Evolutionary conservation across 2,329 filamentous ascomycete species (phyloP), one percentile per base, ranked within the genome.

Genomic region (Pyricularia sp.): DNA sequence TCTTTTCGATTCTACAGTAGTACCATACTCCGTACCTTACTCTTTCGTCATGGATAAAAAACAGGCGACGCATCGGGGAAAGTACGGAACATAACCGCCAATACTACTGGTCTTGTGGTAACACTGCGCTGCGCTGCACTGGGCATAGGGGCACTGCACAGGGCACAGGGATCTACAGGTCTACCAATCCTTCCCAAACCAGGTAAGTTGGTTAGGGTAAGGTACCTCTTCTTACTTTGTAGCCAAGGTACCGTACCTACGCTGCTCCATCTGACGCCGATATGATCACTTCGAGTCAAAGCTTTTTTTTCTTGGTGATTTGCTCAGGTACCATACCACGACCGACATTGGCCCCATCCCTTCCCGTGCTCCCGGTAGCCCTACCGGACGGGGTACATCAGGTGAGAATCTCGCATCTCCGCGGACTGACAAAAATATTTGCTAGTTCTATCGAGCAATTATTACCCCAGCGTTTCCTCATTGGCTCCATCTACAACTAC

Each of bases 401-500:
- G 36, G 14, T 50, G 55, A 2, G 28, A 31, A 67, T 68, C 30
- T 68, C 4, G 30, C 66, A 68, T 68, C 66, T 68, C 66, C 66
- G 66, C 66, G 66, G 66, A 68, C 26, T 3, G 5, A 2, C 12
- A 25, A 28, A 66, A 20, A 17, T 59, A 31, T 65, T 68, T 33
- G 50, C 64, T 10, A 50, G 11, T 58, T 50, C 25, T 42, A 28
- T 69, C 63, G 68, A 61, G 68, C 64, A 23, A 36, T 36, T 23
- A 67, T 67, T 28, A 58, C 66, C 33, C 66, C 66, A 28, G 28
- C 42, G 10, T 50, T 20, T 30, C 10, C 66, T 25, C 25, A 61
- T 61, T 61, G 58, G 58, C 25, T 61, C 58, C 23, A 14, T 4
- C 25, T 28, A 14, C 25, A 17, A 17, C 58, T 9, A 10, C 7